A percentile compares a stretch with the other conserved stretches of the same genome.
These are phyloP conservation scores for Phialophora tarda DNA, from an alignment of 2,329 filamentous ascomycete genomes.

Conservation along the genomic window DNA sequence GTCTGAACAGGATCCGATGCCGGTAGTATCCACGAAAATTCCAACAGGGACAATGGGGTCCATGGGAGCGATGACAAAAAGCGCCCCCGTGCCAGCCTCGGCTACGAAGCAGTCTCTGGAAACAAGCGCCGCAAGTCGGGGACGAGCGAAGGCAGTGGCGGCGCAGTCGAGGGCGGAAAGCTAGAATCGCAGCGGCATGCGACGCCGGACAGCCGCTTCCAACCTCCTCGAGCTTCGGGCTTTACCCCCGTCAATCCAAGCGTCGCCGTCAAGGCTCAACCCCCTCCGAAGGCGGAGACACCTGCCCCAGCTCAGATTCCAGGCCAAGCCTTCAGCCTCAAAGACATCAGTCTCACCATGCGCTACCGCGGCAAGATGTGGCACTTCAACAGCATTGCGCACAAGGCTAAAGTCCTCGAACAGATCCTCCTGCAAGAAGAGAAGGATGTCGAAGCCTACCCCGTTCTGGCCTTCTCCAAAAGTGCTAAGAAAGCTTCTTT, in stretches of 20 bases:
- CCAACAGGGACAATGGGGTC: not conserved
- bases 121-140: conserved; percentile 19
- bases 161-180: not conserved
- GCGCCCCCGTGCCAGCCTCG: conserved; percentile 11
- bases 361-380: conserved; percentile 25
- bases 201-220: not conserved
- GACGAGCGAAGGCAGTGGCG: not conserved
- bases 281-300: not conserved
- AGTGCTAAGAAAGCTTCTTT: conserved; percentile 10
- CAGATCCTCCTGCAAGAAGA: conserved; percentile 26
- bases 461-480: conserved; percentile 24
- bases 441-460: conserved; percentile 27
- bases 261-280: not conserved
- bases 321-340: conserved; percentile 7
- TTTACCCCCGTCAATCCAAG: conserved; percentile 21
- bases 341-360: conserved; percentile 17
- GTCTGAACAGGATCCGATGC: conserved; percentile 19
- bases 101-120: not conserved
- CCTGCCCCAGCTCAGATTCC: not conserved
- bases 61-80: conserved; percentile 12
- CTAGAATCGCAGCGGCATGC: not conserved
- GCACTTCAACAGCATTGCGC: conserved; percentile 25
- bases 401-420: conserved; percentile 28
- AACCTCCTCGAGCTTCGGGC: conserved; percentile 2
- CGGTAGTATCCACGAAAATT: conserved; percentile 17